Evolutionary conservation across 179 eudicot genomes (phyloP).

Genomic region (Corrigiola litoralis): DNA sequence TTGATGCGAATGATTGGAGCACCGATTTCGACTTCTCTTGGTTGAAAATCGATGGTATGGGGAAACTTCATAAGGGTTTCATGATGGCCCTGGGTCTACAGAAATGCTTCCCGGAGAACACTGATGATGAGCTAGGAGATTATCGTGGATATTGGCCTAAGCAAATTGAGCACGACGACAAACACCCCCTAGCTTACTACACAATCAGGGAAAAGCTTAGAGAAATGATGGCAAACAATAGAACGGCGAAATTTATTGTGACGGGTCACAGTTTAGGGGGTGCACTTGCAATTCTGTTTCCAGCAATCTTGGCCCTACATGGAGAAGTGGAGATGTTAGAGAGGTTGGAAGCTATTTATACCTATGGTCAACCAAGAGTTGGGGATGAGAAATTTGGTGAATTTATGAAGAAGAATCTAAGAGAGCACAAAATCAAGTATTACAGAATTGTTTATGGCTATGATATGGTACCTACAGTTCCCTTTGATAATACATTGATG

Average conservation of each 20-base stretch:
- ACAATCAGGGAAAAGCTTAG: slow-evolving; percentile 33
- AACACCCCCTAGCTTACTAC: slow-evolving; percentile 43
- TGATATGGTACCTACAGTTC: slow-evolving; percentile 57
- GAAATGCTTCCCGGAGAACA: slow-evolving; percentile 5
- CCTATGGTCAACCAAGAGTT: slow-evolving; percentile 68
- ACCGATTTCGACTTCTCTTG: slow-evolving; percentile 55
- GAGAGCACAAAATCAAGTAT: slow-evolving; percentile 24
- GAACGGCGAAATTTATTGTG: slow-evolving; percentile 34
- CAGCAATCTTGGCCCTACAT: slow-evolving; percentile 45
- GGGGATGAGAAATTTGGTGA: slow-evolving; percentile 49
- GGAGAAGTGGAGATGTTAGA: slow-evolving; percentile 33
- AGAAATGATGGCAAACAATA: slow-evolving; percentile 17
- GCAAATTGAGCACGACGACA: slow-evolving; percentile 13
- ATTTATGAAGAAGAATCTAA: slow-evolving; percentile 28
- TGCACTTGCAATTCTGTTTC: slow-evolving; percentile 54
- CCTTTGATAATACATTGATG: slow-evolving; percentile 36
- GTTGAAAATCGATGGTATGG: slow-evolving; percentile 35
- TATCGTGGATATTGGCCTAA: slow-evolving; percentile 41
- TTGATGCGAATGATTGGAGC: slow-evolving; percentile 47
- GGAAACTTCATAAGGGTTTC: slow-evolving; percentile 54
- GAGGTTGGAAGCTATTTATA: slow-evolving; percentile 48
- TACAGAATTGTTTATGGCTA: slow-evolving; percentile 52
- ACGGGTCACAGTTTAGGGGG: slow-evolving; percentile 73
- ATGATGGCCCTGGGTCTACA: slow-evolving; percentile 56
- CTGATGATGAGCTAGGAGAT: slow-evolving; percentile 8